Evolutionary conservation across 495 filamentous ascomycete species (phyloP).

Genomic region (Annulohypoxylon nitens): DNA sequence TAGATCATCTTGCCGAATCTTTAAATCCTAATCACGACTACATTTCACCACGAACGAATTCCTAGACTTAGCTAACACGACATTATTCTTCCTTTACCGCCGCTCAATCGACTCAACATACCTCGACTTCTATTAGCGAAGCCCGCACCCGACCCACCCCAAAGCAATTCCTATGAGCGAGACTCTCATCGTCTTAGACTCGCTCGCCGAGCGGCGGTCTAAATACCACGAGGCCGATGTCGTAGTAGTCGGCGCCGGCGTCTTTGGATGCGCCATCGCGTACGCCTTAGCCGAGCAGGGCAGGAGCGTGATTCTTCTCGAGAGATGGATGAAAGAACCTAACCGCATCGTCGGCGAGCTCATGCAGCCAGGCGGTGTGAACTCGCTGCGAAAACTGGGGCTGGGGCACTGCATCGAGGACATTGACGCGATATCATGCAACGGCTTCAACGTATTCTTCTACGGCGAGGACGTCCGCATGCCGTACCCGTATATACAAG

Average conservation of each 20-base stretch:
- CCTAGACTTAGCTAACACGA: not conserved
- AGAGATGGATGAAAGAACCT: constrained; percentile 90
- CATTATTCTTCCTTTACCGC: not conserved
- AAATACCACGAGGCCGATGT: constrained; percentile 73
- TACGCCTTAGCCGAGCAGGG: constrained; percentile 85
- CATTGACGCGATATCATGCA: constrained; percentile 85
- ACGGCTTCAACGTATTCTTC: constrained; percentile 91
- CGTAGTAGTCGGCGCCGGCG: constrained; percentile 89
- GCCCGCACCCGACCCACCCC: constrained; percentile 15
- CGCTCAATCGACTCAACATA: not conserved
- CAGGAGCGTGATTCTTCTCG: constrained; percentile 90
- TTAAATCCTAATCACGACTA: constrained; percentile 8
- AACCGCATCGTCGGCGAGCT: constrained; percentile 97
- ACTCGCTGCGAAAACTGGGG: constrained; percentile 83
- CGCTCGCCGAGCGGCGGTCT: constrained; percentile 57
- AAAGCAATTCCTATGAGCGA: constrained; percentile 45
- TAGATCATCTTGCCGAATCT: not conserved
- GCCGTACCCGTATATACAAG: constrained; percentile 71
- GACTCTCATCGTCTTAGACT: constrained; percentile 47
- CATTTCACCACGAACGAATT: not conserved
- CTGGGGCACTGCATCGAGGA: constrained; percentile 84
- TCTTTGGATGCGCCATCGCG: constrained; percentile 90
- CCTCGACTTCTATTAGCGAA: constrained; percentile 11
- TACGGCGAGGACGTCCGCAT: constrained; percentile 82
- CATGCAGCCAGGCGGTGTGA: constrained; percentile 90